Evolutionary conservation across 1,284 basidiomycete genomes (phyloP), one percentile per base, ranked within the genome.

Genomic region (Cryptococcus neoformans): DNA sequence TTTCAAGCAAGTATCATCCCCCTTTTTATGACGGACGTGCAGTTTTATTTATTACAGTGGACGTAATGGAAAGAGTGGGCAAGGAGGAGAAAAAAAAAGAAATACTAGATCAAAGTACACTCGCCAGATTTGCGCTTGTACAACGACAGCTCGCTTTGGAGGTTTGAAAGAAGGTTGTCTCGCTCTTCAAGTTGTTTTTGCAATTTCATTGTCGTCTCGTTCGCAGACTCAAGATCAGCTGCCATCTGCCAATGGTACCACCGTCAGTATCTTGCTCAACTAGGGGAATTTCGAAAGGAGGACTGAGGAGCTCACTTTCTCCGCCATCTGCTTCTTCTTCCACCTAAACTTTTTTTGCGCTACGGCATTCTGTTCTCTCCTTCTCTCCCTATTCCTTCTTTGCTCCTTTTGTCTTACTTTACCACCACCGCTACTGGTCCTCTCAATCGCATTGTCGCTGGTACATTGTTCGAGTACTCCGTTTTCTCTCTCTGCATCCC

Each of bases 341-440:
- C 51, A 57, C 17, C 68, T 57, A 34, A 70, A 68, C 49, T 64
- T 65, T 50, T 67, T 66, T 53, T 70, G 68, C 14, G 68, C 68
- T 41, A 66, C 62, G 5, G 66, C 66, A 52, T 70, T 70, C 53
- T 70, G 68, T 51, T 65, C 62, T 52, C 62, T 63, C 46, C 68
- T 56, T n/a, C 59, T 58, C 51, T 63, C 57, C 16, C 54, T 56
- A 36, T 68, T 63, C 39, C 64, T 58, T n/a, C 59, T 56, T 16
- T 51, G 47, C 49, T 16, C n/a, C 39, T 39, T 51, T 36, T 49
- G 35, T 9, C 17, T 36, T 9, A 36, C 17, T 3, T 38, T 49
- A 2, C 34, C 34, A 16, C 16, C 47, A 6, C 4, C 3, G 2
- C 47, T 35, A 12, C n/a, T 11, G 34, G 11, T 10, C 8, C 47